Evolutionary conservation across 2,329 filamentous ascomycete genomes (phyloP).

Genomic region (Colletotrichum sp.): DNA sequence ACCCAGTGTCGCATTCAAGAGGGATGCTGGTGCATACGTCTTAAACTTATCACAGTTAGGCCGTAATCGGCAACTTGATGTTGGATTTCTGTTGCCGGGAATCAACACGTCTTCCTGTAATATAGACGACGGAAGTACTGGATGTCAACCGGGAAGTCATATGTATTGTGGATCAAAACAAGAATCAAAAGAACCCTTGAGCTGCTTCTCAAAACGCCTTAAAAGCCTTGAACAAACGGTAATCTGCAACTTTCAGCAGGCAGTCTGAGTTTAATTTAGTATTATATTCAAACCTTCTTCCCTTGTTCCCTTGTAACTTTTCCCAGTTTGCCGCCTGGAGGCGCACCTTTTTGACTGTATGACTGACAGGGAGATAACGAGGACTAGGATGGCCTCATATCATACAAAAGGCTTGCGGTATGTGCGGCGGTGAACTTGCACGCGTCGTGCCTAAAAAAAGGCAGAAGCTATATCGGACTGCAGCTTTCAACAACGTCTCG

Average conservation of each 20-base stretch:
- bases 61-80: background rate
- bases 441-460: background rate
- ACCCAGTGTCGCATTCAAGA: too few species aligned
- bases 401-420: rapidly evolving
- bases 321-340: too few species aligned
- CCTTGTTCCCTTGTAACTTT: too few species aligned
- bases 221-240: background rate
- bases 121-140: too few species aligned
- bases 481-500: background rate
- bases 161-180: too few species aligned
- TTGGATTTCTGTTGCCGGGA: background rate
- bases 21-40: too few species aligned
- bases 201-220: background rate
- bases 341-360: too few species aligned
- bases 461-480: background rate
- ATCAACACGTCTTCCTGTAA: rapidly evolving
- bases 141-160: too few species aligned
- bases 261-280: background rate
- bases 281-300: too few species aligned
- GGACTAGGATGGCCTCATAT: rapidly evolving
- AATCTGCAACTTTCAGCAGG: background rate
- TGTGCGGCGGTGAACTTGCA: background rate
- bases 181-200: too few species aligned
- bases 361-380: too few species aligned
- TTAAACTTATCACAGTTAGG: background rate